phyloP scores from a whole-genome alignment of 2,329 filamentous ascomycete species.

The Sclerotiophoma versabilis region DNA sequence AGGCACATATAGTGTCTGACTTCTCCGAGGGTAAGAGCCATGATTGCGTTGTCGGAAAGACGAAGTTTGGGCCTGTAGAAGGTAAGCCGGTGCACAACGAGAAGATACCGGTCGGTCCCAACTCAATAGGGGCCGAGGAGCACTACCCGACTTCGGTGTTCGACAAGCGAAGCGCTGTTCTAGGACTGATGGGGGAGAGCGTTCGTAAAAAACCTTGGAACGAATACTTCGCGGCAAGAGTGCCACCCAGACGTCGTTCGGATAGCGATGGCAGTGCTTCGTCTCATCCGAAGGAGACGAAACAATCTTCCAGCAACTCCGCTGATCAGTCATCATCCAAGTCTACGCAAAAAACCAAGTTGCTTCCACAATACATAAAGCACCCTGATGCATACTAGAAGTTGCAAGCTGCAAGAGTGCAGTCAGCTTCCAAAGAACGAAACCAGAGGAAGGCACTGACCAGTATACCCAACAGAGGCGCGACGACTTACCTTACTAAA shows the following conservation, averaged over 20 bases:
- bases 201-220: neutral
- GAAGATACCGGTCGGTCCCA: neutral
- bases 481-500: neutral
- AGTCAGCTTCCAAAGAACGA: neutral
- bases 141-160: neutral
- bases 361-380: neutral
- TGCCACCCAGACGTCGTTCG: neutral
- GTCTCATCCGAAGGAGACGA: neutral
- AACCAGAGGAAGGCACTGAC: neutral
- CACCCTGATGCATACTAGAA: slow-evolving; percentile 7
- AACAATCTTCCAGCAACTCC: neutral
- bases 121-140: neutral
- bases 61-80: neutral
- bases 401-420: neutral
- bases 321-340: neutral
- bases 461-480: neutral
- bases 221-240: neutral
- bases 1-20: neutral
- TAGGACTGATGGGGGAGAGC: neutral
- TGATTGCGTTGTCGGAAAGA: neutral
- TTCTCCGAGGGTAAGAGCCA: neutral
- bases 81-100: slow-evolving; percentile 3
- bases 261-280: neutral
- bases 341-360: neutral
- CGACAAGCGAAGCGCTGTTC: neutral